A percentile compares a stretch with the other conserved stretches of the same genome.
phyloP scores from a whole-genome alignment of 768 basidiomycete species.

The Trichaptum fuscoviolaceum region DNA sequence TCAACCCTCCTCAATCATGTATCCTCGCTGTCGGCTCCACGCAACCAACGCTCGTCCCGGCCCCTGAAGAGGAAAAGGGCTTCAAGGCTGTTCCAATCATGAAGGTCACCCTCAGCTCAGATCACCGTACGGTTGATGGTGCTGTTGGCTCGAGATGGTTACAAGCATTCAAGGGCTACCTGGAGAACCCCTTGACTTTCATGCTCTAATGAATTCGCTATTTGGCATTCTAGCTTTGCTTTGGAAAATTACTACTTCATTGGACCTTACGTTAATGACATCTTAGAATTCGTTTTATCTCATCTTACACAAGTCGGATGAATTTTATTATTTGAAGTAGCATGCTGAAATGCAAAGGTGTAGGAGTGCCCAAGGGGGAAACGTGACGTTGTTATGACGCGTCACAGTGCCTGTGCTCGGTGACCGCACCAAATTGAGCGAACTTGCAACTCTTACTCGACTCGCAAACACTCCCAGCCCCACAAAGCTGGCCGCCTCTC shows the following conservation, averaged over 20 bases:
- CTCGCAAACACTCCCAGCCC: not conserved
- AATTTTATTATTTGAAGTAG: not conserved
- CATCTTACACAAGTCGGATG: not conserved
- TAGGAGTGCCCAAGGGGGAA: no score
- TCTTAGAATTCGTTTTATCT: not conserved
- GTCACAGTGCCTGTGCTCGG: not conserved
- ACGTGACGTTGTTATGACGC: not conserved
- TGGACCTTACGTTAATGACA: not conserved
- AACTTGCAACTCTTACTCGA: not conserved
- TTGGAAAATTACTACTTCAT: slow-evolving; percentile 1
- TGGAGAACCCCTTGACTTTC: slow-evolving; percentile 95
- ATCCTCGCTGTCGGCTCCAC: slow-evolving; percentile 94
- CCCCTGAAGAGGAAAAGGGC: slow-evolving; percentile 85
- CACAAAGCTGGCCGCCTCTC: not conserved
- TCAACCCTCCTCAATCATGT: slow-evolving; percentile 97
- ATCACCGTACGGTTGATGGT: slow-evolving; percentile 95
- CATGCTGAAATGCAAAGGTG: no score
- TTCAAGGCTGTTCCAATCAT: slow-evolving; percentile 90
- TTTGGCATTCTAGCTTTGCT: not conserved
- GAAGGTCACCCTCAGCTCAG: slow-evolving; percentile 94
- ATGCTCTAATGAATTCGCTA: slow-evolving; percentile 61
- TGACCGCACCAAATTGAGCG: not conserved
- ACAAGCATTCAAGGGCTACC: slow-evolving; percentile 88
- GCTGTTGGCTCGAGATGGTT: slow-evolving; percentile 93
- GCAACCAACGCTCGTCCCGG: slow-evolving; percentile 79